Base-by-base conservation (phyloP, 305 asterid genomes). In the Fraxinus albicans region DNA sequence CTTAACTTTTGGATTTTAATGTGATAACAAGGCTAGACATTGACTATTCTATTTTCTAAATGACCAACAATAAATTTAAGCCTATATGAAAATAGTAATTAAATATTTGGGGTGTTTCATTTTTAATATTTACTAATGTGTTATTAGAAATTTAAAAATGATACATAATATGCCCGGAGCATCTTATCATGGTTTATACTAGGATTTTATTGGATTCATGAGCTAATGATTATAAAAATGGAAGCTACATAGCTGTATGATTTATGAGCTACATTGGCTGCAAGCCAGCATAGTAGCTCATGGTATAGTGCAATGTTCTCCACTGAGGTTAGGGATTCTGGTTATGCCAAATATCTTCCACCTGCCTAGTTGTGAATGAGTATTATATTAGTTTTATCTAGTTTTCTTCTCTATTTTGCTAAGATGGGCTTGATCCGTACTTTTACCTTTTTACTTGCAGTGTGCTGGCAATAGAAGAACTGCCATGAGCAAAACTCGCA, bases 391-490 rank as follows among this genome's bases (percentile, higher is more conserved):
- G 8, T 4, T 67, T 3, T 25, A 34, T 67, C 33, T 67, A 44
- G 23, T 34, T 34, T 23, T 27, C 53, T 76, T 58, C 38, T 23
- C 42, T 35, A 53, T 63, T 81, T 60, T 70, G 25, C 36, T 70
- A 73, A 72, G 63, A 40, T 82, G n/a, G 72, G 72, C 78, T 44
- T 53, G 44, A 50, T 77, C 23, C 2, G 21, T 38, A 34, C 29
- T 19, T 53, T 69, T 50, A 77, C 35, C 42, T 87, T 42, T 73
- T 81, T 65, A 33, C 83, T 76, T 79, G n/a, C 85, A 95, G 98
- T 95, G 98, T 90, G 99, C 99, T 86, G 99, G 99, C 69, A 96
- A 94, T 90, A 92, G 99, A 87, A 92, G 99, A 88, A 96, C 99
- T 55, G 98, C 93, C 33, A 96, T 96, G 99, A 96, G 99, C 91